A percentile compares a stretch with the other conserved stretches of the same genome.
These are phyloP conservation scores for Alternaria sp. DNA, from an alignment of 2,329 filamentous ascomycete species.

Conservation along the genomic window DNA sequence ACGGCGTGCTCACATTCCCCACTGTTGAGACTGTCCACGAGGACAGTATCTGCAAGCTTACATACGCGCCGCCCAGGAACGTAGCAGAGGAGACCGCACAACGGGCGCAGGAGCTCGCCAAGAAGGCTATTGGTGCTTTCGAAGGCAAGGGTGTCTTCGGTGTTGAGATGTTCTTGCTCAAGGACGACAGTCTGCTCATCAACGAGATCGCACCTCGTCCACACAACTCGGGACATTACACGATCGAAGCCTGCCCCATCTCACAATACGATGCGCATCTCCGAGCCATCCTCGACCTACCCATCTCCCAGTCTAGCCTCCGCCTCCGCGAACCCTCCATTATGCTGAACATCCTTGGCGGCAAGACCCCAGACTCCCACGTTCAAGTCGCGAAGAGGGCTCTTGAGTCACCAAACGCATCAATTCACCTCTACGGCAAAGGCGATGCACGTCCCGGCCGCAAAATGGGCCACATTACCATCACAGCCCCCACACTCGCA, in stretches of 20 bases:
- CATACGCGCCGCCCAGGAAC: constrained; percentile 81
- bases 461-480: constrained; percentile 94
- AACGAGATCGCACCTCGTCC: constrained; percentile 86
- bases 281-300: constrained; percentile 76
- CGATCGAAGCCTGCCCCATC: constrained; percentile 86
- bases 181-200: constrained; percentile 73
- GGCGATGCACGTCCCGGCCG: constrained; percentile 80
- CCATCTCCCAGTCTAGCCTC: constrained; percentile 60
- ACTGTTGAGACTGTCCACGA: constrained; percentile 95
- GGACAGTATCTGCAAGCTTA: constrained; percentile 92
- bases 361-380: constrained; percentile 70
- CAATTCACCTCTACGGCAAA: constrained; percentile 91
- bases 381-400: constrained; percentile 63
- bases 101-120: constrained; percentile 76
- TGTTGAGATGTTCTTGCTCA: constrained; percentile 91
- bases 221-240: constrained; percentile 95
- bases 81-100: constrained; percentile 67
- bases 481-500: constrained; percentile 72
- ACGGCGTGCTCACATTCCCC: constrained; percentile 77
- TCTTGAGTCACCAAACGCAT: constrained; percentile 63
- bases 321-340: constrained; percentile 67
- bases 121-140: constrained; percentile 78
- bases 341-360: constrained; percentile 62
- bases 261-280: constrained; percentile 95
- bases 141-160: constrained; percentile 93